Base-by-base conservation (phyloP, 192 early-diverging fungal species). In the Coemansia sp. region DNA sequence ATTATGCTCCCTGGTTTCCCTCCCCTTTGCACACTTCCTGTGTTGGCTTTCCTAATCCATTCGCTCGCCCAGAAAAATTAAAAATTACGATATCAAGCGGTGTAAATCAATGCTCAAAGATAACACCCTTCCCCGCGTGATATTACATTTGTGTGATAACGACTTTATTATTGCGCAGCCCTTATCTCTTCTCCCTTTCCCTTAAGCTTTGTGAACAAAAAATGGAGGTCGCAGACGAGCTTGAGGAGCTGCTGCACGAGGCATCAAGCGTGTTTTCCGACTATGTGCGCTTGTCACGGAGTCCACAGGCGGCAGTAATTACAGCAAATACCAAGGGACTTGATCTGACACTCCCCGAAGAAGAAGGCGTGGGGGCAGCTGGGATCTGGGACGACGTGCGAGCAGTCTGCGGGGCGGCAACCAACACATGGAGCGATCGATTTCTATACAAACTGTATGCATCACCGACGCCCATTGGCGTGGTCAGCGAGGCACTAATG, bases 381-480 rank as follows among this genome's bases (percentile, higher is more conserved):
- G 52, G 39, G 8, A 67, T 79, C 52, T 79, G 76, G 76, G 15
- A 59, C 26, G 76, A 79, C 21, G 54, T 79, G 29, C 63, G n/a
- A n/a, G 32, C 27, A 3, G 36, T 73, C 11, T 67, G 62, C 21
- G 50, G 7, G 0, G n/a, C 62, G 8, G 65, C 77, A 2, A 62
- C 72, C 15, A 80, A 74, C 34, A 80, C 77, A 27, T 90, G 86
- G 82, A 89, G 86, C 67, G 83, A 85, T 5, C 63, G 86, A 21
- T 94, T 92, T 56, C 77, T 94, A 76, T 90, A 91, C 69, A 94
- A 92, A 48, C 82, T 94, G 4, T 94, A 92, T 59, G 84, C 92
- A 15, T 83, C 88, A 22, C 84, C 87, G 0, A 87, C 85, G 11
- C 88, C 90, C 8, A 83, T 91, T 54, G 92, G 91, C 12, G 84